These are phyloP conservation scores for Hygrocybe punicea DNA, from an alignment of 768 basidiomycete genomes.

Conservation along the genomic window DNA sequence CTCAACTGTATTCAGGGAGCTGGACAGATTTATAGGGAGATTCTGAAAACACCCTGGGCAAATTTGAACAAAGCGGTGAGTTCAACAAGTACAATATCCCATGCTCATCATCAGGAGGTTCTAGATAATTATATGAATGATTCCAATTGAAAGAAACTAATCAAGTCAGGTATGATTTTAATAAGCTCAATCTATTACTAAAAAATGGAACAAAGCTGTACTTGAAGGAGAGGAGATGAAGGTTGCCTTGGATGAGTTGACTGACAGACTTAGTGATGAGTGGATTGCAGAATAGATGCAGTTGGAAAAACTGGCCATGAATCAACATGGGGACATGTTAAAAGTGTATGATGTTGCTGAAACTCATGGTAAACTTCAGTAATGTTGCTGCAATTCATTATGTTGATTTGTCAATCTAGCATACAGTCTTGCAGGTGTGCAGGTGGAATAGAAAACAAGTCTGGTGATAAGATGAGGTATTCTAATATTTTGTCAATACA, in stretches of 20 bases:
- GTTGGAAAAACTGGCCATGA: neutral
- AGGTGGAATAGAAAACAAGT: neutral
- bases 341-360: slow-evolving; percentile 2
- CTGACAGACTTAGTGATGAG: neutral
- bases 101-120: slow-evolving; percentile 24
- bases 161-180: slow-evolving; percentile 16
- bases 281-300: neutral
- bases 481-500: neutral
- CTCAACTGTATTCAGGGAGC: slow-evolving; percentile 25
- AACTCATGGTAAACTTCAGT: neutral
- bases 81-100: slow-evolving; percentile 33
- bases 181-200: slow-evolving; percentile 16
- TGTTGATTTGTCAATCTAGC: slow-evolving; percentile 1
- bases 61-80: slow-evolving; percentile 21
- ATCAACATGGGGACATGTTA: neutral
- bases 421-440: neutral
- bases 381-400: neutral
- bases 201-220: neutral
- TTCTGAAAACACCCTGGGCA: slow-evolving; percentile 33
- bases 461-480: neutral
- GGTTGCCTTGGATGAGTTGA: slow-evolving; percentile 3
- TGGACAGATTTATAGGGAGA: slow-evolving; percentile 35
- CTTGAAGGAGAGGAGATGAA: neutral
- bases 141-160: slow-evolving; percentile 35
- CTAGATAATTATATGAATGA: slow-evolving; percentile 38